These are phyloP conservation scores for Curvularia sp. DNA, from an alignment of 2,329 filamentous ascomycete species.

Conservation along the genomic window DNA sequence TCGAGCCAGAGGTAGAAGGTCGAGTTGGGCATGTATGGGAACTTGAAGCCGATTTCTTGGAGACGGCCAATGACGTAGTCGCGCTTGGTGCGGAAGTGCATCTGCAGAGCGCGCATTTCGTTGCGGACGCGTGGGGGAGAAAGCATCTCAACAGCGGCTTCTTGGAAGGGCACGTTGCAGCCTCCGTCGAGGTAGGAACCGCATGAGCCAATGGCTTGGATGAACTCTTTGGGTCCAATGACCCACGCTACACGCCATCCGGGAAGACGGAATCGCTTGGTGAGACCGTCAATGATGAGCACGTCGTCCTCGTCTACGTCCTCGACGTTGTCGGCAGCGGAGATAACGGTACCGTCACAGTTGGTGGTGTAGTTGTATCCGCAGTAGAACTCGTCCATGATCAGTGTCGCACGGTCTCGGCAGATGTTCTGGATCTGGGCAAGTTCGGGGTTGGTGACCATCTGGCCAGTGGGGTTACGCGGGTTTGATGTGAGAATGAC, in stretches of 20 bases:
- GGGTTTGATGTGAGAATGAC: constrained; percentile 96
- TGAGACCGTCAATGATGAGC: constrained; percentile 92
- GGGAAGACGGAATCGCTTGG: constrained; percentile 94
- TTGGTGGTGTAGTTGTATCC: constrained; percentile 89
- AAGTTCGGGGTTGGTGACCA: constrained; percentile 83
- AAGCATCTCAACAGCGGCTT: constrained; percentile 92
- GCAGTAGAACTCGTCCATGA: constrained; percentile 79
- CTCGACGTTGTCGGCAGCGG: constrained; percentile 84
- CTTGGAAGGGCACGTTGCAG: constrained; percentile 93
- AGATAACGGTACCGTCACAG: constrained; percentile 90
- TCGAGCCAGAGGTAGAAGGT: constrained; percentile 93
- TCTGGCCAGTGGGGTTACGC: constrained; percentile 89
- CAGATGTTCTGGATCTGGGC: constrained; percentile 92
- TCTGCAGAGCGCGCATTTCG: constrained; percentile 90
- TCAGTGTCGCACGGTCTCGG: constrained; percentile 85
- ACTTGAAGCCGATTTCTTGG: constrained; percentile 83
- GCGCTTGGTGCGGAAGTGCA: constrained; percentile 89
- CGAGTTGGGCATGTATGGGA: constrained; percentile 80
- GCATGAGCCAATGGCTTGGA: constrained; percentile 89
- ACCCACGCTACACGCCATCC: constrained; percentile 98
- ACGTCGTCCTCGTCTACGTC: constrained; percentile 84
- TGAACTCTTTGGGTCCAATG: constrained; percentile 93
- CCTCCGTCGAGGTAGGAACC: constrained; percentile 95
- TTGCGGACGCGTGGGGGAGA: constrained; percentile 78
- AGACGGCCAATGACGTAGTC: constrained; percentile 87